Evolutionary conservation across 1,139 yeast genomes (phyloP).

Genomic region (Taphrina flavorubra): DNA sequence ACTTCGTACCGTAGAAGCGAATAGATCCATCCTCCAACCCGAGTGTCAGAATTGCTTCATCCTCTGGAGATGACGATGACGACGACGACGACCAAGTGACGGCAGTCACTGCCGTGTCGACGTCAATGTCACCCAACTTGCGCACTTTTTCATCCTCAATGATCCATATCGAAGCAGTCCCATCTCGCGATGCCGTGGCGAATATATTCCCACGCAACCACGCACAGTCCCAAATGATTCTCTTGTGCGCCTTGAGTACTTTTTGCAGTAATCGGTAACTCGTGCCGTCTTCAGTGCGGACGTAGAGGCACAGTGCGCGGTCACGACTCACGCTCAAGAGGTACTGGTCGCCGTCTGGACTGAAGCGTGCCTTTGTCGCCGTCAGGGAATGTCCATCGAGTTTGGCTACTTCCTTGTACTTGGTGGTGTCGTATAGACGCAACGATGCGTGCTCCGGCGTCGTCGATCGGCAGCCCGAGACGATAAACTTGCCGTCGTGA

Average conservation of each 20-base stretch:
- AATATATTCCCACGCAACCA: conserved; percentile 71
- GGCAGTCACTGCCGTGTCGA: conserved; percentile 78
- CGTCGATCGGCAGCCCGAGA: conserved; percentile 92
- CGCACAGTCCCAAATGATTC: conserved; percentile 94
- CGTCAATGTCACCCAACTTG: conserved; percentile 50
- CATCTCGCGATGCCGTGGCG: conserved; percentile 88
- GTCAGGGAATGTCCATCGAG: conserved; percentile 76
- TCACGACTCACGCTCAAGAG: conserved; percentile 88
- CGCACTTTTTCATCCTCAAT: conserved; percentile 47
- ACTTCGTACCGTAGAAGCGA: conserved; percentile 27
- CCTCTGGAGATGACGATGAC: conserved; percentile 44
- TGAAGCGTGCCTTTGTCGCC: conserved; percentile 78
- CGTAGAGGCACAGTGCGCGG: conserved; percentile 83
- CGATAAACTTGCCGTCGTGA: conserved; percentile 68
- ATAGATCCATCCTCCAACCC: conserved; percentile 76
- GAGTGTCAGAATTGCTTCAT: conserved; percentile 58
- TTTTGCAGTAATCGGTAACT: conserved; percentile 53
- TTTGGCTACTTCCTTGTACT: conserved; percentile 63
- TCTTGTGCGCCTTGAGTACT: conserved; percentile 73
- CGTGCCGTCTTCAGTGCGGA: conserved; percentile 56
- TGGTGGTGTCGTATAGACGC: conserved; percentile 68
- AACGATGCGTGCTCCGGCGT: conserved; percentile 82
- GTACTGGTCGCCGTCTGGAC: conserved; percentile 71
- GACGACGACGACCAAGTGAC: conserved; percentile 48
- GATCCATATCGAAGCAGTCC: conserved; percentile 74